Percentiles rank a stretch among this genome's conserved stretches.
Evolutionary conservation across 139 green algal genomes (phyloP).

Genomic region (Picochlorum costavermella): DNA sequence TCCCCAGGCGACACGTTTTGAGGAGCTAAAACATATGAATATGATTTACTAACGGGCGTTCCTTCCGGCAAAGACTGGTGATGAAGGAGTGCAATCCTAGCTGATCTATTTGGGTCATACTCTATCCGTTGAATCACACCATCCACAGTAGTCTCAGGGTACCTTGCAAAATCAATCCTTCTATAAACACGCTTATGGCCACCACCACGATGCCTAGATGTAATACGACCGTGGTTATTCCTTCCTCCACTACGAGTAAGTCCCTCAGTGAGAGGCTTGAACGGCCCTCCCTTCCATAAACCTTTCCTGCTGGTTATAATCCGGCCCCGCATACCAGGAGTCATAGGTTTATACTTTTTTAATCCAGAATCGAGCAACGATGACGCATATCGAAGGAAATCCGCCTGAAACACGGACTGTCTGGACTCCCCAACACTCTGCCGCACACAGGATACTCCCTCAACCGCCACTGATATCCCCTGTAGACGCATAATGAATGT

Average conservation of each 20-base stretch:
- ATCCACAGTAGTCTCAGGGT: neutral
- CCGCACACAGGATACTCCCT: too few species aligned
- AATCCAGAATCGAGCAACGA: slow-evolving; percentile 33
- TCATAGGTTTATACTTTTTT: slow-evolving; percentile 80
- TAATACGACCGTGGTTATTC: slow-evolving; percentile 62
- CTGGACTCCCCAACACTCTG: too few species aligned
- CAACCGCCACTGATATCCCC: too few species aligned
- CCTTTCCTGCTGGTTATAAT: slow-evolving; percentile 50
- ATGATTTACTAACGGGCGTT: slow-evolving; percentile 12
- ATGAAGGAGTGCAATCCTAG: slow-evolving; percentile 75
- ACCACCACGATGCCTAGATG: slow-evolving; percentile 60
- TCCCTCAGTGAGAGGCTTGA: slow-evolving; percentile 49
- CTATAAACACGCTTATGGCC: slow-evolving; percentile 64
- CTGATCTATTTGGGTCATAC: slow-evolving; percentile 85
- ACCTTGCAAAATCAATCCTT: slow-evolving; percentile 56
- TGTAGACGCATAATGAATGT: too few species aligned
- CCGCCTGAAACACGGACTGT: neutral
- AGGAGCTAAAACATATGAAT: slow-evolving; percentile 73
- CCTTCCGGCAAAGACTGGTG: slow-evolving; percentile 29
- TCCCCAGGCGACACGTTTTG: slow-evolving; percentile 52
- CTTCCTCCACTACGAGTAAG: slow-evolving; percentile 56
- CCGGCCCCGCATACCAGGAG: slow-evolving; percentile 56
- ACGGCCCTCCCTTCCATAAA: slow-evolving; percentile 48
- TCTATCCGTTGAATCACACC: slow-evolving; percentile 79
- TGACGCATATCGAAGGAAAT: neutral